Evolutionary conservation across 2,329 filamentous ascomycete species (phyloP), one percentile per base, ranked within the genome.

Genomic region (Didymella arachidicola): DNA sequence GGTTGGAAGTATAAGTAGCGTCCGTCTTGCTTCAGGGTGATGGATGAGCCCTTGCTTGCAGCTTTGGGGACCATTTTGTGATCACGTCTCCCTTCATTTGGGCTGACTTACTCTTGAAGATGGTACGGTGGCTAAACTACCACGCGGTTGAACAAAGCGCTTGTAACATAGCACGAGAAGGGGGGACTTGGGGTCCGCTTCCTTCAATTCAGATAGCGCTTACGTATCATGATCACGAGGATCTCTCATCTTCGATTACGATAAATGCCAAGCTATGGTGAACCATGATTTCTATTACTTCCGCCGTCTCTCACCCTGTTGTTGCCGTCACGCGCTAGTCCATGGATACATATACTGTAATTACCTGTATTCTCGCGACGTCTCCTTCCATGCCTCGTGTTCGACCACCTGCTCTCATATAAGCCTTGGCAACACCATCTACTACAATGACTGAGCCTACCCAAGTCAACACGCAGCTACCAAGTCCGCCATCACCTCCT

Each of bases 1-100:
- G 52, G 50, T 1, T 62, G 63, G 64, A 60, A 57, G 41, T 48
- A 52, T n/a, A 41, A 51, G 39, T 46, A 34, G 46, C 5, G 14
- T 5, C 2, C 5, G 14, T 5, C 2, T 3, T 8, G 32, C 6
- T 8, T 7, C 14, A n/a, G 32, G 4, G 6, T 36, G 32, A 7
- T n/a, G 6, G 2, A 7, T 18, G 32, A n/a, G 14, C 16, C 4
- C 6, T 36, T 7, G 4, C 5, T 5, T 12, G 12, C 22, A 22
- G 22, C 22, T 22, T 22, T 22, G 14, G 5, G 32, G 32, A 34
- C 14, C 8, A 12, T 11, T 32, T 32, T 11, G 11, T 4, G 30
- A 14, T 4, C 12, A 14, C 30, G 11, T 14, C 4, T 11, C 10
- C 11, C 30, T 12, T 32, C 30, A 32, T 32, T 12, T 32, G 8